Percentiles rank a stretch among this genome's conserved stretches.
phyloP scores from a whole-genome alignment of 495 filamentous ascomycete species.

The Neurospora sp. region DNA sequence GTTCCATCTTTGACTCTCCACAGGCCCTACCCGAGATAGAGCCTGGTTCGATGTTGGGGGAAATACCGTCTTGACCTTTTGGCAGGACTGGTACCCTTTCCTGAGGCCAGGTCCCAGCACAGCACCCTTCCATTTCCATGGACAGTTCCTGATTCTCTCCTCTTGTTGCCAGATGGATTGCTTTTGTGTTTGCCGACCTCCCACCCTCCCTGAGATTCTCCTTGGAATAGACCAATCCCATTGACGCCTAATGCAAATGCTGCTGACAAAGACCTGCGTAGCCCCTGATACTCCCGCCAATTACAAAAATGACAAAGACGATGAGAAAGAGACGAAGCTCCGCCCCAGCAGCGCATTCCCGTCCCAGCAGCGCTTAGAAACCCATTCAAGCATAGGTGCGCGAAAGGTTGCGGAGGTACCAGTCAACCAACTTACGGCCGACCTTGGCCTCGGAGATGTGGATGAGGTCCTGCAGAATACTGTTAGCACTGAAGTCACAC shows the following conservation, averaged over 20 bases:
- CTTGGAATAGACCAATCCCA: conserved; percentile 1
- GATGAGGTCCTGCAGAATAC: conserved; percentile 61
- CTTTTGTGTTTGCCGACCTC: conserved; percentile 2
- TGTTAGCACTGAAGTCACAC: not conserved
- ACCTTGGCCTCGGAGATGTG: conserved; percentile 99
- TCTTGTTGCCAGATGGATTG: conserved; percentile 1
- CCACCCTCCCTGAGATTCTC: conserved; percentile 1
- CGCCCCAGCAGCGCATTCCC: not conserved
- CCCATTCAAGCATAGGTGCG: conserved; percentile 58
- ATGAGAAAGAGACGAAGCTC: not conserved
- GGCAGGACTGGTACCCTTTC: not conserved
- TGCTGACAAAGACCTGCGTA: conserved; percentile 7
- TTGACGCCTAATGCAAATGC: conserved; percentile 16
- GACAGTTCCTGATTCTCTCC: not conserved
- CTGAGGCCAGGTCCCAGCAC: not conserved
- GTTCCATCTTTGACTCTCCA: not conserved
- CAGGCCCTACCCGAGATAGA: not conserved
- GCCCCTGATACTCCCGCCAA: not conserved
- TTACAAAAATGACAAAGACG: conserved; percentile 7
- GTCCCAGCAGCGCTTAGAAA: not conserved
- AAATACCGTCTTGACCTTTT: not conserved
- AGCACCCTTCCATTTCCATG: not conserved
- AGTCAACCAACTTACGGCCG: conserved; percentile 90
- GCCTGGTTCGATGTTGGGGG: not conserved
- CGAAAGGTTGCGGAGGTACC: conserved; percentile 94